Conservation (phyloP, 1,139 yeast genomes). For the Torulaspora globosa region DNA sequence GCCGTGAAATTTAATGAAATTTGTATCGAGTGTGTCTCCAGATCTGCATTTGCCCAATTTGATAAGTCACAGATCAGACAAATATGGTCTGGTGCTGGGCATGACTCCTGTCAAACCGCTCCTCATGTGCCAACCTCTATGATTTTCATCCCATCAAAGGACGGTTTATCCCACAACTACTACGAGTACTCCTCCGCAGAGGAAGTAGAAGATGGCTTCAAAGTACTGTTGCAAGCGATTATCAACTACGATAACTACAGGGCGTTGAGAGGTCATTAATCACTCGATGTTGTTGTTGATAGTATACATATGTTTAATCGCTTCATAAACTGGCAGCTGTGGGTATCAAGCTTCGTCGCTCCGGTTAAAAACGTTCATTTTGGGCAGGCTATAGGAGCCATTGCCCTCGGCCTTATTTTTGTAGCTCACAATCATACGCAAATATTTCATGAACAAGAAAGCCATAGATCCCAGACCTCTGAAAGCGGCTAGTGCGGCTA, state of each 20-base stretch:
- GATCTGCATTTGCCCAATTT: slow-evolving; percentile 49
- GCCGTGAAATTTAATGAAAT: slow-evolving; percentile 54
- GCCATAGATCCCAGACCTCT: slow-evolving; percentile 75
- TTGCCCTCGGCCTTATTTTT: slow-evolving; percentile 39
- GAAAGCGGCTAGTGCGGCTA: slow-evolving; percentile 72
- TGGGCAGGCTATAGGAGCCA: slow-evolving; percentile 24
- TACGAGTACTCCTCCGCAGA: slow-evolving; percentile 62
- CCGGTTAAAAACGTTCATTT: slow-evolving; percentile 17
- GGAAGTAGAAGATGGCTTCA: slow-evolving; percentile 56
- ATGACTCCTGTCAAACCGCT: slow-evolving; percentile 62
- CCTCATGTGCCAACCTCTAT: slow-evolving; percentile 61
- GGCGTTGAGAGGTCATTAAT: slow-evolving; percentile 15
- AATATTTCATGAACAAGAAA: slow-evolving; percentile 50
- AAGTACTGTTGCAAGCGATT: slow-evolving; percentile 56
- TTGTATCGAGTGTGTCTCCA: slow-evolving; percentile 49
- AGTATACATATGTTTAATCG: not conserved
- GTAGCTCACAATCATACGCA: slow-evolving; percentile 40
- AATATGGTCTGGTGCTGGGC: slow-evolving; percentile 69
- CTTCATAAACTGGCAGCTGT: not conserved
- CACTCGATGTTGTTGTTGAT: not conserved
- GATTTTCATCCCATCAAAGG: slow-evolving; percentile 68
- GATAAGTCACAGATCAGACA: slow-evolving; percentile 43
- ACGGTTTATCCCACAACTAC: slow-evolving; percentile 69
- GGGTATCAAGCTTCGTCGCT: slow-evolving; percentile 8
- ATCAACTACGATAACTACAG: slow-evolving; percentile 47